Percentiles rank a stretch among this genome's conserved stretches.
phyloP scores from a whole-genome alignment of 2,329 filamentous ascomycete genomes.

The Grosmannia huntii region DNA sequence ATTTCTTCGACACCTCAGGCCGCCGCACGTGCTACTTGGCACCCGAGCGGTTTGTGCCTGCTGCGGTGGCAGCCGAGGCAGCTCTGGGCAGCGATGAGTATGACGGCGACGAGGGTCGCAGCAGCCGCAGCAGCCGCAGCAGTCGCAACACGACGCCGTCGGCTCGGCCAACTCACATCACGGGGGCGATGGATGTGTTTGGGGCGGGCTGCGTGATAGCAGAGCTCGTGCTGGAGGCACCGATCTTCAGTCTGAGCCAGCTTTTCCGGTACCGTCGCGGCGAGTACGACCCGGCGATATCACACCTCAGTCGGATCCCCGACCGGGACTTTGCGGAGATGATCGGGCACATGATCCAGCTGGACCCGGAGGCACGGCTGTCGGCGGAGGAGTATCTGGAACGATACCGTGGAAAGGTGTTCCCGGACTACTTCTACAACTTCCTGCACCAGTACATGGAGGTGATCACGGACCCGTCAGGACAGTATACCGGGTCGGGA shows the following conservation, averaged over 20 bases:
- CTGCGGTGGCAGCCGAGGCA: constrained; percentile 39
- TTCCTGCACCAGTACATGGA: constrained; percentile 98
- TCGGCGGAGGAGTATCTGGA: constrained; percentile 88
- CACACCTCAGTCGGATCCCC: constrained; percentile 73
- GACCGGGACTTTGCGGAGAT: constrained; percentile 79
- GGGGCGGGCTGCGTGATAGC: constrained; percentile 94
- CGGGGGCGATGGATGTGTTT: constrained; percentile 98
- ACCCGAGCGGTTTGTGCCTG: constrained; percentile 75
- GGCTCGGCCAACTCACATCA: constrained; percentile 23
- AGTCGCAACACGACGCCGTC: neutral
- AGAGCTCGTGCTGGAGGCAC: constrained; percentile 85
- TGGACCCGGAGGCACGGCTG: constrained; percentile 83
- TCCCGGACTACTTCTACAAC: constrained; percentile 93
- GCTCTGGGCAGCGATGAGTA: constrained; percentile 35
- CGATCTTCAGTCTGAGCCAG: constrained; percentile 95
- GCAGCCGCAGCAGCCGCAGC: neutral
- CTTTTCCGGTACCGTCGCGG: constrained; percentile 87
- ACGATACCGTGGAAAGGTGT: constrained; percentile 84
- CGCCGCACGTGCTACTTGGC: constrained; percentile 89
- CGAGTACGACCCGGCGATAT: constrained; percentile 78
- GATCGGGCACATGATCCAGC: constrained; percentile 89
- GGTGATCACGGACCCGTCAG: constrained; percentile 81
- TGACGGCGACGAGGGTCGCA: neutral
- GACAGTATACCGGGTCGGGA: constrained; percentile 57
- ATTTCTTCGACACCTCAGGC: constrained; percentile 91